These are phyloP conservation scores for Butyriboletus loyo DNA, from an alignment of 768 basidiomycete genomes.

Conservation along the genomic window DNA sequence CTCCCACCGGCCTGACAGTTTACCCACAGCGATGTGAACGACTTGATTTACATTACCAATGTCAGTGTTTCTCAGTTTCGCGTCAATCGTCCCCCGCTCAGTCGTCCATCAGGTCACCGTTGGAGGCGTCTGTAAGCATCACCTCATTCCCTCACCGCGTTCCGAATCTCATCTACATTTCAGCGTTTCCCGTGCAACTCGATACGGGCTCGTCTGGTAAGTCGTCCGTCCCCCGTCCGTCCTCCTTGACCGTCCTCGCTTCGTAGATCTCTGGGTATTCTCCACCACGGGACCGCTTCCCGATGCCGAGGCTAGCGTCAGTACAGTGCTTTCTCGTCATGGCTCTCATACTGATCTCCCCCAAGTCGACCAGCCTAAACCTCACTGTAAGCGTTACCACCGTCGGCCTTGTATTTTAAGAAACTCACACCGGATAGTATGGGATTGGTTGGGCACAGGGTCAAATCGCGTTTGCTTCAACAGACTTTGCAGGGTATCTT, in stretches of 20 bases:
- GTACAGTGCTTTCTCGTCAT: slow-evolving; percentile 5
- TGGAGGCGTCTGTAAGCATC: slow-evolving; percentile 51
- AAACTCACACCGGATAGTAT: slow-evolving; percentile 46
- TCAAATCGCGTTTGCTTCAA: slow-evolving; percentile 55
- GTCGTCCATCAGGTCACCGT: slow-evolving; percentile 53
- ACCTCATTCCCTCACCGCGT: background rate
- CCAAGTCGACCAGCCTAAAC: slow-evolving; percentile 50
- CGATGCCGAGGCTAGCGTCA: slow-evolving; percentile 47
- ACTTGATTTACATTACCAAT: slow-evolving; percentile 77
- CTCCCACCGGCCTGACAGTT: slow-evolving; percentile 11
- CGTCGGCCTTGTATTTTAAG: background rate
- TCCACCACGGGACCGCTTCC: slow-evolving; percentile 47
- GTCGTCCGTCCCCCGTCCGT: background rate
- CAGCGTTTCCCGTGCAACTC: slow-evolving; percentile 73
- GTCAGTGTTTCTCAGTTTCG: slow-evolving; percentile 39
- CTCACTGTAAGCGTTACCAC: slow-evolving; percentile 47
- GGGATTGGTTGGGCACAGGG: slow-evolving; percentile 80
- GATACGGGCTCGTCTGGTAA: slow-evolving; percentile 69
- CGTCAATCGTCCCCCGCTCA: background rate
- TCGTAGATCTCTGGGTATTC: slow-evolving; percentile 68
- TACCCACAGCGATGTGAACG: slow-evolving; percentile 58
- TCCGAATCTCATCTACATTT: background rate
- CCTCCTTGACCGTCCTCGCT: background rate
- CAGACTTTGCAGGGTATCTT: slow-evolving; percentile 68
- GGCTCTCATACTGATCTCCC: slow-evolving; percentile 4